These are phyloP conservation scores for Boletus patriciae DNA, from an alignment of 768 basidiomycete genomes.

Conservation along the genomic window DNA sequence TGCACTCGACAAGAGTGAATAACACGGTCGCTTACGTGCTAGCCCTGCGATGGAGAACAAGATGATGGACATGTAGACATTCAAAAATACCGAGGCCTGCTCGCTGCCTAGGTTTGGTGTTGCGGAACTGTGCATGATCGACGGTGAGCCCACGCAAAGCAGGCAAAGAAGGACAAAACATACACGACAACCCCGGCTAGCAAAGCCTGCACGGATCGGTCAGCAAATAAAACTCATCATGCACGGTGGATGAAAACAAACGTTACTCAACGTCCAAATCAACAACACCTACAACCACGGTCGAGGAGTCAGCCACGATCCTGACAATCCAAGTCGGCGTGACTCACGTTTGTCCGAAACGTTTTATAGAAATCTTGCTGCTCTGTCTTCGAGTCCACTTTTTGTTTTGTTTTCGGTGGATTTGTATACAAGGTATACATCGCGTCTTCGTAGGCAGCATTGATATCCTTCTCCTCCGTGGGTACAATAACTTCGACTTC, in stretches of 20 bases:
- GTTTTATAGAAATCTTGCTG: conserved; percentile 88
- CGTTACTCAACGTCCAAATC: conserved; percentile 88
- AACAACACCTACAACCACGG: conserved; percentile 59
- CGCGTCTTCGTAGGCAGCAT: conserved; percentile 89
- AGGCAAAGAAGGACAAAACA: conserved; percentile 30
- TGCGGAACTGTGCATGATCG: conserved; percentile 24
- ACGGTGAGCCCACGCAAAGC: neutral
- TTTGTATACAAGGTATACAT: conserved; percentile 77
- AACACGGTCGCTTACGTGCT: conserved; percentile 59
- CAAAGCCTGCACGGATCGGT: conserved; percentile 45
- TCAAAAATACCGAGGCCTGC: conserved; percentile 56
- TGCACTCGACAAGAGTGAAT: neutral
- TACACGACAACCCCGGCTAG: conserved; percentile 76
- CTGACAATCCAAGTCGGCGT: neutral
- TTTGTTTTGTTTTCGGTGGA: conserved; percentile 67
- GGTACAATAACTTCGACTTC: conserved; percentile 88
- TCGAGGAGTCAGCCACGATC: conserved; percentile 17
- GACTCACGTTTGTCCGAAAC: conserved; percentile 79
- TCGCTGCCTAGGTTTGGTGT: conserved; percentile 51
- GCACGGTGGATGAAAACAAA: conserved; percentile 36
- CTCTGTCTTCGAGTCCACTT: conserved; percentile 57
- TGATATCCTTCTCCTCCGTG: conserved; percentile 84
- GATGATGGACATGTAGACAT: conserved; percentile 87
- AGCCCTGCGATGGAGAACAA: conserved; percentile 86
- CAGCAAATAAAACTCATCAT: conserved; percentile 6